Percentiles rank a stretch among this genome's conserved stretches.
Evolutionary conservation across 768 basidiomycete species (phyloP).

Genomic region (Mrakia blollopis): DNA sequence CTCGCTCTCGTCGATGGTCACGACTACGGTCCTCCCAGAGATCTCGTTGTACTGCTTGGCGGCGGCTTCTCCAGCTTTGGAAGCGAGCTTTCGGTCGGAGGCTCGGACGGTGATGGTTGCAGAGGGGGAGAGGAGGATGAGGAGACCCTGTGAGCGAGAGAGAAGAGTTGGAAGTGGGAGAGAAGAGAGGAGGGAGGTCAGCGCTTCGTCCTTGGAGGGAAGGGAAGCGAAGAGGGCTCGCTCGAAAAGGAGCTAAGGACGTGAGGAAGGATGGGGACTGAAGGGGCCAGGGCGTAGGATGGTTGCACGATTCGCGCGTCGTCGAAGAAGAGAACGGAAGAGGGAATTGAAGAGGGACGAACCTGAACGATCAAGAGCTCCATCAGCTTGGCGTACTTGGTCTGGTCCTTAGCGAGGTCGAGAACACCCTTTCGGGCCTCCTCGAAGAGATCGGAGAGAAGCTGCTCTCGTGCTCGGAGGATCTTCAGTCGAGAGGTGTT

Average conservation of each 20-base stretch:
- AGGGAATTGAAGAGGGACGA: slow-evolving; percentile 30
- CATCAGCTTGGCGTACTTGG: slow-evolving; percentile 72
- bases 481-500: slow-evolving; percentile 91
- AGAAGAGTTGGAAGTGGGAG: not conserved
- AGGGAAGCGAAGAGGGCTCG: not conserved
- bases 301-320: too few species aligned
- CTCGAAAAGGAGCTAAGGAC: not conserved
- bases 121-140: slow-evolving; percentile 70
- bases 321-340: not conserved
- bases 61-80: slow-evolving; percentile 64
- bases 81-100: slow-evolving; percentile 59
- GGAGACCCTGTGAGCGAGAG: slow-evolving; percentile 59
- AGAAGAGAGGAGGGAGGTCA: not conserved
- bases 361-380: slow-evolving; percentile 77
- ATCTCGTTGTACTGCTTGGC: slow-evolving; percentile 65
- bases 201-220: not conserved
- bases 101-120: slow-evolving; percentile 64
- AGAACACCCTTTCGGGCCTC: slow-evolving; percentile 62
- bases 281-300: not conserved
- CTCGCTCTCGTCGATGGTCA: slow-evolving; percentile 54
- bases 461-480: slow-evolving; percentile 84
- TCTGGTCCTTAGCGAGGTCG: slow-evolving; percentile 59
- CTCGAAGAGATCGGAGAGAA: slow-evolving; percentile 80
- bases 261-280: not conserved
- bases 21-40: slow-evolving; percentile 61